Conservation (phyloP, 2,329 filamentous ascomycete species). For the Leptographium wingfieldii region DNA sequence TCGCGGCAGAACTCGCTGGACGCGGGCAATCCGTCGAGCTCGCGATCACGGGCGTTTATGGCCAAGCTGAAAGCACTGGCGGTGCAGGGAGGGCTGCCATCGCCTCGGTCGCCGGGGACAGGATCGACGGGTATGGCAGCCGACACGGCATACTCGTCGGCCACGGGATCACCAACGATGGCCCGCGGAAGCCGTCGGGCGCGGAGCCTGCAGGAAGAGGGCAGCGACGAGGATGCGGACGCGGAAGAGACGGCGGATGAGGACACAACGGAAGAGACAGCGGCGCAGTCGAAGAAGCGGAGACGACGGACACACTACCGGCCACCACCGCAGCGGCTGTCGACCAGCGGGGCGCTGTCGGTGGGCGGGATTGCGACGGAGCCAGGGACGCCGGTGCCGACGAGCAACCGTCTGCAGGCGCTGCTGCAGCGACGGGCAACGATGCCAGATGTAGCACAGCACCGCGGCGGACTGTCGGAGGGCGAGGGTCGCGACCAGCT, state of each 20-base stretch:
- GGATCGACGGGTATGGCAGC: background rate
- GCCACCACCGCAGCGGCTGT: constrained; percentile 40
- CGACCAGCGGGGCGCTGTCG: constrained; percentile 25
- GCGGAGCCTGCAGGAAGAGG: constrained; percentile 31
- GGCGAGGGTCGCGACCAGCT: constrained; percentile 59
- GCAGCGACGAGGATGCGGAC: constrained; percentile 46
- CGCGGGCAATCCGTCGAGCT: constrained; percentile 43
- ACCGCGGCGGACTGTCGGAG: constrained; percentile 57
- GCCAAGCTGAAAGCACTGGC: constrained; percentile 67
- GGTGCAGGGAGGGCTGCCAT: constrained; percentile 33
- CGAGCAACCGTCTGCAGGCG: constrained; percentile 34
- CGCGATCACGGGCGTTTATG: constrained; percentile 56
- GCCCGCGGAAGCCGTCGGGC: constrained; percentile 24
- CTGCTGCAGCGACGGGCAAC: constrained; percentile 53
- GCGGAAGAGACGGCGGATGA: constrained; percentile 82
- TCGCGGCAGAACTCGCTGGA: constrained; percentile 51
- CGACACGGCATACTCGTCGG: constrained; percentile 18
- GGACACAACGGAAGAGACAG: constrained; percentile 31
- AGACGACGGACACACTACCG: constrained; percentile 43
- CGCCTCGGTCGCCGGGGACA: constrained; percentile 27
- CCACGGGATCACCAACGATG: constrained; percentile 35
- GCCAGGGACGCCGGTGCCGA: constrained; percentile 26
- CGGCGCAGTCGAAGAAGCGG: constrained; percentile 47
- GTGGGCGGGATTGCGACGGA: constrained; percentile 20
- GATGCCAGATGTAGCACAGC: constrained; percentile 46